Base-by-base conservation (phyloP, 495 filamentous ascomycete genomes). In the Neurospora sp. region DNA sequence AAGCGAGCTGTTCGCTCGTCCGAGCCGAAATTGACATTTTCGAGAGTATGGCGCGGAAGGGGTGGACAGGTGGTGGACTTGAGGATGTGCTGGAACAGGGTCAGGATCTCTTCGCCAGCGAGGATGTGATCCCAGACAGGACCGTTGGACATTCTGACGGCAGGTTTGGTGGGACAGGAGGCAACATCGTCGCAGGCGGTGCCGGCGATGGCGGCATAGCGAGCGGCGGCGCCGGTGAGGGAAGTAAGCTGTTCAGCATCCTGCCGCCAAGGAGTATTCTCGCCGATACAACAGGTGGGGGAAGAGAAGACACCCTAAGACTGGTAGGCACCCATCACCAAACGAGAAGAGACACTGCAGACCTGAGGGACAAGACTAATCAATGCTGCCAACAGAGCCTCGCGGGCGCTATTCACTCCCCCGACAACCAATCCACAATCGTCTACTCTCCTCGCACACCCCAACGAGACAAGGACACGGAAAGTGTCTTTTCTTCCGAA, bases 11-110 rank as follows among this genome's bases (percentile, higher is more conserved):
- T 59, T 84, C 85, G 62, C 81, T 91, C 5, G 88, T 90, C 31
- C 83, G 89, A 27, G 89, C 89, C 62, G 89, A 91, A 79, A 85
- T 90, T 8, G 89, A 91, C 73, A 90, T 91, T 69, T 91, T 90
- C 76, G 89, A 91, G 80, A 84, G 86, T 27, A 77, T 91, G 72
- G 89, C 89, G 54, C 78, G 87, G 70, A 91, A 91, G 73, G 89
- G 89, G 5, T 91, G 89, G 89, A 86, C 83, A 35, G 89, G 89
- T 11, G 89, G 89, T 38, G 89, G 89, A 0, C 78, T 91, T 27
- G 88, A 90, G 46, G 89, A 91, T 38, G 74, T 91, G 27, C 78
- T 91, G 23, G 88, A 90, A 72, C 85, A 83, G 75, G 88, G 88
- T n/a, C 80, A 83, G 66, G 89, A 91, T 76, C 81, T 90, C 16